Base-by-base conservation (phyloP, 2,329 filamentous ascomycete genomes). In the Nigrospora oryzae region DNA sequence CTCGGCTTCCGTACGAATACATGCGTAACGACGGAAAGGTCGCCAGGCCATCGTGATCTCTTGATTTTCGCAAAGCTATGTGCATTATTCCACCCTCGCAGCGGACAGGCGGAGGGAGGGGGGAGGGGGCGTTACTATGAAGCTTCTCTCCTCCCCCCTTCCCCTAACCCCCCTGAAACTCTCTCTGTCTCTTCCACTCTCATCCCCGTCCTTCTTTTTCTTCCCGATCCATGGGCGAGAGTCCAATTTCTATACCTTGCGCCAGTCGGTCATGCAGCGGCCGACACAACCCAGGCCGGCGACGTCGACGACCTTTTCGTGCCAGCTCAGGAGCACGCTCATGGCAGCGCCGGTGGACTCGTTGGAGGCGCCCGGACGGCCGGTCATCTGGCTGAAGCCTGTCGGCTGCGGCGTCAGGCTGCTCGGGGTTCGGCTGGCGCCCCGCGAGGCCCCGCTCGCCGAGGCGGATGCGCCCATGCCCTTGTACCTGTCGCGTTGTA, bases 301-400 rank as follows among this genome's bases (percentile, higher is more conserved):
- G 59, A 96, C 83, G 59, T 98, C 93, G 5, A 97, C 89, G 50
- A 96, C 79, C 77, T 96, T 98, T 74, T 98, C 93, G 63, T 98
- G 93, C 93, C 93, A 98, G 68, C 89, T 96, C 54, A 98, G 72
- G 62, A 98, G 66, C 42, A 98, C 93, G 62, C 93, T 97, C 93
- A 97, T 97, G 44, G 84, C 86, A 46, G 89, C 84, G 33, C 88
- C 86, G 50, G 88, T 83, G 39, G 87, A 85, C 60, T 84, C 80
- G 60, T 71, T 77, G 34, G 70, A 61, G 10, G 58, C 69, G 23
- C 70, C 73, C 8, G 78, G 73, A 44, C 80, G 67, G 12, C 65
- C 65, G 15, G 71, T 71, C 36, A 91, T 78, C 67, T 96, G 91
- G 58, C 86, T 90, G 70, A 96, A 96, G 8, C 89, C 89, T 5